Percentiles rank a stretch among this genome's conserved stretches.
Evolutionary conservation across 1,284 basidiomycete species (phyloP).

Genomic region (Calocybe gambosa): DNA sequence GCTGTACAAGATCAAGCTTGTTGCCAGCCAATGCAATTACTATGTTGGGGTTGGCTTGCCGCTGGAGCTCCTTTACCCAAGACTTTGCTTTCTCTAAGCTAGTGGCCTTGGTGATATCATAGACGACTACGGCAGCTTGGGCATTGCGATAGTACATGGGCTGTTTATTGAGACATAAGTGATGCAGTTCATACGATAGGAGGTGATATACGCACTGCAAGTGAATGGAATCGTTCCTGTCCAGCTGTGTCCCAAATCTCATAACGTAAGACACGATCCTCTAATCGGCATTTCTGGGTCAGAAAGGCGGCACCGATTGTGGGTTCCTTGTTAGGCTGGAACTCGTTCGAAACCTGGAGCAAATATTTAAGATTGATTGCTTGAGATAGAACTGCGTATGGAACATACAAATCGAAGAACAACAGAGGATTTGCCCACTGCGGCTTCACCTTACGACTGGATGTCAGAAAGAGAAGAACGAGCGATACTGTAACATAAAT

Average conservation of each 20-base stretch:
- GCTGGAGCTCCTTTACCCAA: constrained; percentile 99
- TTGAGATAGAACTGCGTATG: constrained; percentile 74
- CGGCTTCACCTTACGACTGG: constrained; percentile 77
- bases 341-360: constrained; percentile 82
- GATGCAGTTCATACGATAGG: constrained; percentile 9
- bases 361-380: constrained; percentile 61
- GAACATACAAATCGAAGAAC: constrained; percentile 90
- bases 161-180: constrained; percentile 29
- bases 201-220: constrained; percentile 54
- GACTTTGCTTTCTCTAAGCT: constrained; percentile 99
- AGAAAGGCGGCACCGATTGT: constrained; percentile 96
- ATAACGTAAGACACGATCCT: constrained; percentile 89
- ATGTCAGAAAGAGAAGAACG: not conserved
- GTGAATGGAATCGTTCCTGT: constrained; percentile 91
- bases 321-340: constrained; percentile 95
- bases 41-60: constrained; percentile 98
- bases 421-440: constrained; percentile 99
- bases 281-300: constrained; percentile 87
- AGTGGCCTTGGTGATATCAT: constrained; percentile 91
- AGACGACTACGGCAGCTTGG: constrained; percentile 96
- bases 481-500: constrained; percentile 1
- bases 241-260: constrained; percentile 97
- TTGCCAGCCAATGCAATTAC: constrained; percentile 96
- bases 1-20: constrained; percentile 90
- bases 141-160: constrained; percentile 99